phyloP scores from a whole-genome alignment of 306 rosid genomes.

The Dalbergia cultrata region DNA sequence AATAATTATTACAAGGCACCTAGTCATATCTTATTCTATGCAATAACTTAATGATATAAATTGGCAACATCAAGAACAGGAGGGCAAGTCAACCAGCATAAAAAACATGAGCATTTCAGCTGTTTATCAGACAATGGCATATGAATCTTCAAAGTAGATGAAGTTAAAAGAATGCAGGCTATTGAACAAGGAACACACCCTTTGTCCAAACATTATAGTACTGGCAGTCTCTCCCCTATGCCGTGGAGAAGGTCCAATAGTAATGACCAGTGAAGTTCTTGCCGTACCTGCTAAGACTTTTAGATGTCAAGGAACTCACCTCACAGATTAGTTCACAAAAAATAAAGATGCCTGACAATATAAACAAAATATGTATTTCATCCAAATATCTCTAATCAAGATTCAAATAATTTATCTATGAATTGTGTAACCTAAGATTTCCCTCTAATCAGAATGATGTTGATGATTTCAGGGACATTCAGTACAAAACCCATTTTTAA shows the following conservation, averaged over 20 bases:
- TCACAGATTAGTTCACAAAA: constrained; percentile 33
- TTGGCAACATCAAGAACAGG: constrained; percentile 23
- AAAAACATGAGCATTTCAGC: constrained; percentile 28
- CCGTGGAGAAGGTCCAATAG: constrained; percentile 97
- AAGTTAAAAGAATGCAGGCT: constrained; percentile 27
- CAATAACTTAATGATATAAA: constrained; percentile 34
- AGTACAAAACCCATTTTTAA: constrained; percentile 15
- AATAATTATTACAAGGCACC: constrained; percentile 29
- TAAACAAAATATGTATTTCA: constrained; percentile 38
- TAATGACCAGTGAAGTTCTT: constrained; percentile 91
- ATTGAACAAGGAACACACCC: constrained; percentile 66
- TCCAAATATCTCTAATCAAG: constrained; percentile 25
- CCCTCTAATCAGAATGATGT: constrained; percentile 28
- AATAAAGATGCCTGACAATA: constrained; percentile 17
- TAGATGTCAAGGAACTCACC: constrained; percentile 46
- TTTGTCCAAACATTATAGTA: constrained; percentile 97
- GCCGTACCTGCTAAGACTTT: constrained; percentile 82
- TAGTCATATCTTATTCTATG: constrained; percentile 32
- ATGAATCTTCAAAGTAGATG: constrained; percentile 26
- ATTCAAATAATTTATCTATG: not conserved
- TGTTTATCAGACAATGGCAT: constrained; percentile 3
- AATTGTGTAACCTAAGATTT: constrained; percentile 29
- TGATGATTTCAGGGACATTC: constrained; percentile 30
- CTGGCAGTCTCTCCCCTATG: constrained; percentile 99
- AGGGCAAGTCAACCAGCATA: constrained; percentile 36